These are phyloP conservation scores for Suhomyces choctaworum DNA, from an alignment of 1,139 yeast species.

Conservation along the genomic window DNA sequence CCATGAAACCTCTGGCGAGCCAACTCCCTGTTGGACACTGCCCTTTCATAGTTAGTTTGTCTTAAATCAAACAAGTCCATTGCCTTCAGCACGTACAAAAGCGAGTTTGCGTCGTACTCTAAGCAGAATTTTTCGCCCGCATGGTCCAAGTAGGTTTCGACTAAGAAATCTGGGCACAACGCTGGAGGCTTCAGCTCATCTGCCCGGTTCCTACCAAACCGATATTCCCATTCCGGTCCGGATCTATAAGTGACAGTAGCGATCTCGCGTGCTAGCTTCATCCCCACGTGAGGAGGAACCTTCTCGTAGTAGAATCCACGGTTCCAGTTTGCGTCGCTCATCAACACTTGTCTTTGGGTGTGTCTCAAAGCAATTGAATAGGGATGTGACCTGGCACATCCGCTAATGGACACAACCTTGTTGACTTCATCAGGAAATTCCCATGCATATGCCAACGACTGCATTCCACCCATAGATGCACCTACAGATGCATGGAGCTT, in stretches of 20 bases:
- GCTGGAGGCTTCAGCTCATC: constrained; percentile 82
- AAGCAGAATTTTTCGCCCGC: constrained; percentile 92
- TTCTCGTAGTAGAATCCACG: constrained; percentile 79
- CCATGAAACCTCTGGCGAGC: constrained; percentile 31
- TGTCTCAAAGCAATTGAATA: constrained; percentile 92
- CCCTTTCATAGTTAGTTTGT: constrained; percentile 42
- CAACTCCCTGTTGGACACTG: constrained; percentile 39
- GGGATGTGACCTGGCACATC: constrained; percentile 93
- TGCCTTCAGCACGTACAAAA: constrained; percentile 84
- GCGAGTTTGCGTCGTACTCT: constrained; percentile 89
- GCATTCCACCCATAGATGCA: constrained; percentile 98
- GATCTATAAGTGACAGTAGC: constrained; percentile 93
- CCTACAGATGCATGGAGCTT: constrained; percentile 82
- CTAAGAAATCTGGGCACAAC: constrained; percentile 86
- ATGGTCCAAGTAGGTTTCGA: constrained; percentile 90
- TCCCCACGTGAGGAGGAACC: constrained; percentile 89
- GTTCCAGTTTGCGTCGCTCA: constrained; percentile 95
- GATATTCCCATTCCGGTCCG: constrained; percentile 95
- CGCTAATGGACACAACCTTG: constrained; percentile 75
- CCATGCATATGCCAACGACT: constrained; percentile 81
- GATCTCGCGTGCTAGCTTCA: constrained; percentile 90
- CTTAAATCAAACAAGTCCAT: constrained; percentile 93
- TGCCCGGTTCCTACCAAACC: constrained; percentile 87
- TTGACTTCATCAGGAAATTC: constrained; percentile 79
- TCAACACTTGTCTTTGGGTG: constrained; percentile 87